These are phyloP conservation scores for Epipyxis sp. DNA, from an alignment of 108 stramenopile genomes.

Conservation along the genomic window DNA sequence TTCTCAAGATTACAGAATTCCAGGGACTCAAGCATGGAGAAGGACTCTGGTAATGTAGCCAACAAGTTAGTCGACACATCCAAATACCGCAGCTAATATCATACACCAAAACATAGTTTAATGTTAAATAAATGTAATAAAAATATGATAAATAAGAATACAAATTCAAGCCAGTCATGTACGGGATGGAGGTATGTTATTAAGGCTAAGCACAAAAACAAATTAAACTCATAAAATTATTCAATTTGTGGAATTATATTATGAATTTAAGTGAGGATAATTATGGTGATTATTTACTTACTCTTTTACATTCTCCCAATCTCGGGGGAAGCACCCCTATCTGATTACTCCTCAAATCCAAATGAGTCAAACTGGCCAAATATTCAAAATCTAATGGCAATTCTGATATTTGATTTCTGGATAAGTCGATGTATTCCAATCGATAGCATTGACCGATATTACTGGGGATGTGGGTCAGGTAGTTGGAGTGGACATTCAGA, in stretches of 20 bases:
- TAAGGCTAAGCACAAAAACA: conserved; percentile 32
- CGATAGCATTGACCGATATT: conserved; percentile 32
- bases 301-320: conserved; percentile 33
- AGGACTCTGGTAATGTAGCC: conserved; percentile 16
- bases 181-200: conserved; percentile 37
- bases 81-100: conserved; percentile 36
- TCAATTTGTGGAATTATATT: conserved; percentile 30
- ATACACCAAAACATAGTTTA: too few species aligned
- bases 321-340: conserved; percentile 38
- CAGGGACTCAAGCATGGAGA: conserved; percentile 35
- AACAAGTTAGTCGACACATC: conserved; percentile 32
- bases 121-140: too few species aligned
- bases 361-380: conserved; percentile 29
- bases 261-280: conserved; percentile 30
- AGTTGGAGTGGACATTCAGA: conserved; percentile 35
- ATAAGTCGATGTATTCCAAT: conserved; percentile 40
- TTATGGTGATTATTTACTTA: conserved; percentile 31
- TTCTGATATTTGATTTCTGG: conserved; percentile 37
- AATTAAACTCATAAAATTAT: conserved; percentile 31
- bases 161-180: conserved; percentile 23
- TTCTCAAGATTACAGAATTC: conserved; percentile 34
- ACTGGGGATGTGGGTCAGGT: conserved; percentile 28
- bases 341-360: conserved; percentile 46
- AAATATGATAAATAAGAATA: background rate
- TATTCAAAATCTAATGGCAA: conserved; percentile 44